phyloP scores from a whole-genome alignment of 2,329 filamentous ascomycete species.

The Teratosphaeria pseudoeucalypti region DNA sequence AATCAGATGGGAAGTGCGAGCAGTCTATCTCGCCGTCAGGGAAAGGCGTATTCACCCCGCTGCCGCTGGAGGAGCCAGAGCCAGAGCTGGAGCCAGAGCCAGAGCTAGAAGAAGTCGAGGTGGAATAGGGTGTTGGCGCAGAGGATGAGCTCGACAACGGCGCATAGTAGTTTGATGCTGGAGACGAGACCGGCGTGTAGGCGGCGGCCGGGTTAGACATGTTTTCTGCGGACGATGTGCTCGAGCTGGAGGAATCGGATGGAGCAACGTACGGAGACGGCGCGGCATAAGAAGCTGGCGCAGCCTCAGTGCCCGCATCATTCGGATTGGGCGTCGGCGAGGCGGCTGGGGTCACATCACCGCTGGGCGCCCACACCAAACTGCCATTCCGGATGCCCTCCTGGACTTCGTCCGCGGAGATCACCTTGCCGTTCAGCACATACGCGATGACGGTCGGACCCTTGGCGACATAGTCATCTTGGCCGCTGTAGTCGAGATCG shows the following conservation, averaged over 20 bases:
- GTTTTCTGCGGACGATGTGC: neutral
- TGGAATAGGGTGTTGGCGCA: conserved; percentile 14
- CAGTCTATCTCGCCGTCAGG: conserved; percentile 65
- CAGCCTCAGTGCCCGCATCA: neutral
- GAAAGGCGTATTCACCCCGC: conserved; percentile 55
- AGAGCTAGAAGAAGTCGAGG: conserved; percentile 9
- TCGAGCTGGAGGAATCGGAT: neutral
- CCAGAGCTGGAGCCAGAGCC: conserved; percentile 15
- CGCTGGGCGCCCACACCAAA: conserved; percentile 49
- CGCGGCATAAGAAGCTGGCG: neutral
- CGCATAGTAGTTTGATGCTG: neutral
- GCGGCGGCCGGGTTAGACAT: neutral
- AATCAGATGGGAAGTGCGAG: conserved; percentile 62
- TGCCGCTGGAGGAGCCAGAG: conserved; percentile 11
- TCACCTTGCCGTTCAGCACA: conserved; percentile 53
- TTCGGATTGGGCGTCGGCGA: neutral
- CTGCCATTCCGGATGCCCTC: conserved; percentile 60
- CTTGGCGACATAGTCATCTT: conserved; percentile 43
- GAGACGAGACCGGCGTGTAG: neutral
- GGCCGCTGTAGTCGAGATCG: conserved; percentile 30
- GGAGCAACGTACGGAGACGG: neutral
- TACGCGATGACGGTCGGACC: conserved; percentile 60
- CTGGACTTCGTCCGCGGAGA: conserved; percentile 56
- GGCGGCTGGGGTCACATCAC: conserved; percentile 15
- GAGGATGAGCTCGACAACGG: neutral